phyloP scores from a whole-genome alignment of 192 early-diverging fungal species.

The Backusella sp. region DNA sequence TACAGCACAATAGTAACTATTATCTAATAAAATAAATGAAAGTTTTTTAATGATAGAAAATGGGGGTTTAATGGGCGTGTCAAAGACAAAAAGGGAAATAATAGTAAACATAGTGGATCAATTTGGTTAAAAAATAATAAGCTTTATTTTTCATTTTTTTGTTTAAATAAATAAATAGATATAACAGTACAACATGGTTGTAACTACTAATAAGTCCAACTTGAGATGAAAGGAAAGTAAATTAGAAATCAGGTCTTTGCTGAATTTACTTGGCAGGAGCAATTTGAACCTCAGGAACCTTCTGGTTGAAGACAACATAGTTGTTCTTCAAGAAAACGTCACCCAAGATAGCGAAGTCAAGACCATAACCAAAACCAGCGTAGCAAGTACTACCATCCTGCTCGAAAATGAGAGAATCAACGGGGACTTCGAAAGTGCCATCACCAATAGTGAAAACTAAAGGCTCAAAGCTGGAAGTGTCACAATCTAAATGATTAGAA shows the following conservation, averaged over 20 bases:
- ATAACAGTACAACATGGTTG: background rate
- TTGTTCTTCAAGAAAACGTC: conserved; percentile 68
- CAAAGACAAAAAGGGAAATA: no score
- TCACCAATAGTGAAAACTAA: conserved; percentile 38
- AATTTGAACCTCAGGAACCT: conserved; percentile 54
- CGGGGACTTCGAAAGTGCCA: conserved; percentile 36
- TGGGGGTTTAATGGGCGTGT: no score
- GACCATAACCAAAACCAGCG: conserved; percentile 36
- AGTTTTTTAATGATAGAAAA: no score
- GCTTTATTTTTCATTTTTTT: no score
- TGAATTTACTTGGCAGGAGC: conserved; percentile 38
- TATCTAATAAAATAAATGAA: no score
- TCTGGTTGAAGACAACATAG: conserved; percentile 65
- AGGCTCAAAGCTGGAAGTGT: conserved; percentile 20
- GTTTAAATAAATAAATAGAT: background rate
- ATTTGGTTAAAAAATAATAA: no score
- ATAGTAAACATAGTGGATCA: no score
- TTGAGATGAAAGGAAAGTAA: background rate
- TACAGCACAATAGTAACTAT: no score
- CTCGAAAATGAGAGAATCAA: conserved; percentile 39
- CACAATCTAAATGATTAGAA: conserved; percentile 1
- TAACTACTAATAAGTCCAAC: background rate
- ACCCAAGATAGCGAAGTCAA: conserved; percentile 54
- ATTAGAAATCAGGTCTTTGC: background rate
- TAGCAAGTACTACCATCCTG: background rate